Evolutionary conservation across 345 rosid genomes (phyloP).

Genomic region (Conringia planisiliqua): DNA sequence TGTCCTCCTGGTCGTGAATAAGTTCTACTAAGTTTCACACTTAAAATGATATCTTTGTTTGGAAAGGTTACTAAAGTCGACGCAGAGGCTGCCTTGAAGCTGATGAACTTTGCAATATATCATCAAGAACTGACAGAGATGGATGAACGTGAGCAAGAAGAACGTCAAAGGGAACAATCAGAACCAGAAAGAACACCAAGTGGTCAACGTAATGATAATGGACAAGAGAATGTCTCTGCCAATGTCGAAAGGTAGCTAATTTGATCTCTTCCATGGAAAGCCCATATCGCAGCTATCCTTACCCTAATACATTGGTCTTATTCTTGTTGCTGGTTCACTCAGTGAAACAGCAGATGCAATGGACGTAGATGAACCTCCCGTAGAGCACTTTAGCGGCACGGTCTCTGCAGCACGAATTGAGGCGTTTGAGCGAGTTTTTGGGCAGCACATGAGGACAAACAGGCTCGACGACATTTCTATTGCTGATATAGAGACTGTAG

Average conservation of each 20-base stretch:
- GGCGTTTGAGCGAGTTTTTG: conserved; percentile 67
- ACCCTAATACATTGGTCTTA: neutral
- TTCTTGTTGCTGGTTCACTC: neutral
- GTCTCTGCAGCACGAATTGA: conserved; percentile 64
- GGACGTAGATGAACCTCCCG: conserved; percentile 74
- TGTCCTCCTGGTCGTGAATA: neutral
- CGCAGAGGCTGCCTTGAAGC: conserved; percentile 89
- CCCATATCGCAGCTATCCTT: neutral
- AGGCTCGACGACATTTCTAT: conserved; percentile 65
- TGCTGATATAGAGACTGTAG: conserved; percentile 63
- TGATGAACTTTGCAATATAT: conserved; percentile 92
- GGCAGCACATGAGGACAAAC: conserved; percentile 78
- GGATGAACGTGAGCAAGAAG: conserved; percentile 90
- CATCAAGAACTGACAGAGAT: conserved; percentile 93
- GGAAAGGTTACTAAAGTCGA: conserved; percentile 67
- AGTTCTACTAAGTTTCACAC: neutral
- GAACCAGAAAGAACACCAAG: conserved; percentile 47
- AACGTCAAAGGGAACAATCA: conserved; percentile 54
- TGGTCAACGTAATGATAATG: conserved; percentile 21
- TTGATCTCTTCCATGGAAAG: neutral
- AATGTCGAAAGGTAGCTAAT: conserved; percentile 47
- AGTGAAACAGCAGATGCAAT: conserved; percentile 56
- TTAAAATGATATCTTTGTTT: conserved; percentile 6
- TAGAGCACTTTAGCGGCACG: conserved; percentile 40
- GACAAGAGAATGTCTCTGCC: conserved; percentile 25